Conservation (phyloP, 2,329 filamentous ascomycete species). For the Rutstroemia sp. region DNA sequence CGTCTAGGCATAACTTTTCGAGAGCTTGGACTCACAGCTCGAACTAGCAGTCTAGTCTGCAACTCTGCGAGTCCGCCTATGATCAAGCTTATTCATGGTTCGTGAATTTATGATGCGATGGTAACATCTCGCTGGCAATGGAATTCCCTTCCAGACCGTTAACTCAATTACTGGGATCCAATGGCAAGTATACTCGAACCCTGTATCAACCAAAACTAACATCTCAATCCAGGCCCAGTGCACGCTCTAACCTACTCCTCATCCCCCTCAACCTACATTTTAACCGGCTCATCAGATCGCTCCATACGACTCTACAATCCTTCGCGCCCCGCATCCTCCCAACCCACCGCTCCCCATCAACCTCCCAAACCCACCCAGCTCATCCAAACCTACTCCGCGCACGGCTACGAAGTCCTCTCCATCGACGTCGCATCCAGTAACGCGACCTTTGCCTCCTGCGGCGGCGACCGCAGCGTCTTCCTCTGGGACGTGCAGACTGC, state of each 20-base stretch:
- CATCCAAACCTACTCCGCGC: constrained; percentile 82
- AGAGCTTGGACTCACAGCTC: too few species aligned
- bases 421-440: constrained; percentile 71
- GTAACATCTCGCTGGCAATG: constrained; percentile 22
- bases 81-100: too few species aligned
- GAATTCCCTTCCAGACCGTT: constrained; percentile 39
- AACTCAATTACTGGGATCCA: constrained; percentile 51
- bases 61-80: too few species aligned
- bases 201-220: background rate
- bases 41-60: too few species aligned
- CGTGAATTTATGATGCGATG: background rate
- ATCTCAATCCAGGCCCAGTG: constrained; percentile 48
- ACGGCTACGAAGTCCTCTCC: constrained; percentile 87
- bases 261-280: constrained; percentile 66
- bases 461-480: constrained; percentile 86
- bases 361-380: constrained; percentile 41
- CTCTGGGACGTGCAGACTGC: constrained; percentile 89
- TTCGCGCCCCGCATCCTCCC: constrained; percentile 37
- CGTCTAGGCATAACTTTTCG: too few species aligned
- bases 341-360: constrained; percentile 32
- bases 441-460: constrained; percentile 75
- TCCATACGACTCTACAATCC: constrained; percentile 83
- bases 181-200: constrained; percentile 37
- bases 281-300: constrained; percentile 82
- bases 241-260: constrained; percentile 69